These are phyloP conservation scores for Trichophaea hybrida DNA, from an alignment of 2,329 filamentous ascomycete genomes.

Conservation along the genomic window DNA sequence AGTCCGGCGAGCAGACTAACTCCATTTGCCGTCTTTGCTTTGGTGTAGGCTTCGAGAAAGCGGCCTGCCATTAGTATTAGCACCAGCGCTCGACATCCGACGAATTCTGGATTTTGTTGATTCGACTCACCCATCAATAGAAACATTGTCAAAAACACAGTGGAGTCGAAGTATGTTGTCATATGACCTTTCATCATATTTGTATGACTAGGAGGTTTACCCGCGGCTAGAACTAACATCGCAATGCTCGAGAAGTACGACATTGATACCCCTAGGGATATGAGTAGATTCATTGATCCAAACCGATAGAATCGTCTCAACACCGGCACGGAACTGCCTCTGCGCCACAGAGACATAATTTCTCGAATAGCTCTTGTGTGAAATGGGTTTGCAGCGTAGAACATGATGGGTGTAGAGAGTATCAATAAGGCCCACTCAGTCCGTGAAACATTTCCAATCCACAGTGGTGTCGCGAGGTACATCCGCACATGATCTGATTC, in stretches of 20 bases:
- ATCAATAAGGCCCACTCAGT: conserved; percentile 68
- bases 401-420: conserved; percentile 72
- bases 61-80: conserved; percentile 37
- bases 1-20: conserved; percentile 66
- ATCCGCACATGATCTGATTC: conserved; percentile 42
- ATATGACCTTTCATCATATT: conserved; percentile 32
- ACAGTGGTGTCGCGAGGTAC: conserved; percentile 57
- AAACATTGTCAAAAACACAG: conserved; percentile 83
- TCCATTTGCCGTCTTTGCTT: conserved; percentile 76
- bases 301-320: conserved; percentile 74
- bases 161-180: conserved; percentile 68
- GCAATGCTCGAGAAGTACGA: conserved; percentile 73
- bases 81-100: not conserved
- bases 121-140: conserved; percentile 46
- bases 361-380: conserved; percentile 69
- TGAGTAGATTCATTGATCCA: conserved; percentile 90
- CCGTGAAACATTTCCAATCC: conserved; percentile 54
- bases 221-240: conserved; percentile 54
- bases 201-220: conserved; percentile 28
- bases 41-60: conserved; percentile 79
- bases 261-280: conserved; percentile 75
- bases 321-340: conserved; percentile 56
- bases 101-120: not conserved
- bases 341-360: conserved; percentile 61
- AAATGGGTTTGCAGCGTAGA: conserved; percentile 74